Evolutionary conservation across 2,329 filamentous ascomycete genomes (phyloP), one percentile per base, ranked within the genome.

Genomic region (Colletotrichum sp.): DNA sequence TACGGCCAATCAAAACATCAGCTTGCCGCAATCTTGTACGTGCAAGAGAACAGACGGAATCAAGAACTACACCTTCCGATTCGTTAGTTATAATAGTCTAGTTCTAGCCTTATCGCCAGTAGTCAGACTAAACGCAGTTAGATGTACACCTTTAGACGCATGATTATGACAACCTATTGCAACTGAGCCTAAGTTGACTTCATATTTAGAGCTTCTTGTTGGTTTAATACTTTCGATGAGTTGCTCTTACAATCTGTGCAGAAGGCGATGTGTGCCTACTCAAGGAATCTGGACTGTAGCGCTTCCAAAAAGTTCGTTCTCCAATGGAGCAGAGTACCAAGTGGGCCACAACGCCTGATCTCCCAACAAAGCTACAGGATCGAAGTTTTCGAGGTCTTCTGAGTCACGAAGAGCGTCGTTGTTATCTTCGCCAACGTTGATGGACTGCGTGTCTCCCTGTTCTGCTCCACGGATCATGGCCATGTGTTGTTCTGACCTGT

Each of bases 391-490:
- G 18, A 59, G 55, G n/a, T 59, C 55, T 26, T 24, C 55, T 18
- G 55, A 24, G 26, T 59, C 55, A 21, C 8, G 10, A 13, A n/a
- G 6, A 12, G 44, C n/a, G 10, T 49, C n/a, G 44, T 4, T 1
- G 10, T 49, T 12, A 21, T 49, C 44, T 49, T 49, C 44, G n/a
- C 44, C 44, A 49, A 8, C n/a, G 18, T 21, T n/a, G 10, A 21
- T 21, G 44, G 44, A 49, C 44, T 49, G 44, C 12, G 0, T 1
- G n/a, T 49, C 55, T 59, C 55, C 26, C 5, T 59, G 55, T 21
- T 59, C 21, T 1, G 21, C 55, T 1, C 9, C 55, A 26, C 8
- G 55, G 0, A 59, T 59, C 8, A 59, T 26, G 16, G 89, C 55
- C 24, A 28, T 28, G 15, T 59, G 55, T 26, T 59, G 55, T 12